Evolutionary conservation across 225 moss, liverwort and hornwort genomes (phyloP).

Genomic region (Lunularia cruciata): DNA sequence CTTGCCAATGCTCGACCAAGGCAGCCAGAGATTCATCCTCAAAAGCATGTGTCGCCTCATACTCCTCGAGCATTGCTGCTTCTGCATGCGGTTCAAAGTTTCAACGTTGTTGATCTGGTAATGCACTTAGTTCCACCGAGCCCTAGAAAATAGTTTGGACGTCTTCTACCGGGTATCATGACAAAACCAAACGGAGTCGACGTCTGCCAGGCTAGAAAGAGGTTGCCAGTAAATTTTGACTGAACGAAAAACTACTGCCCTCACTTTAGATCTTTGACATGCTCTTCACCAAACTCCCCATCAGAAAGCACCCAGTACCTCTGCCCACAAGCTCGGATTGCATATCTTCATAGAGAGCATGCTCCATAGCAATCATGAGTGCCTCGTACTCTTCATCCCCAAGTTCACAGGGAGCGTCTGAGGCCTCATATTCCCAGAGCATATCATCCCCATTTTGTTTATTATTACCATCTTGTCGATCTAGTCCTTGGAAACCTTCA

Average conservation of each 20-base stretch:
- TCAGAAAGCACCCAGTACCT: slow-evolving; percentile 51
- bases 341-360: slow-evolving; percentile 79
- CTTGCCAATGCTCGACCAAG: slow-evolving; percentile 71
- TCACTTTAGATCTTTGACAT: background rate
- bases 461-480: slow-evolving; percentile 23
- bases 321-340: slow-evolving; percentile 64
- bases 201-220: background rate
- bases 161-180: background rate
- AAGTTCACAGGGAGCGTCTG: slow-evolving; percentile 60
- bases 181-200: background rate
- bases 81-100: slow-evolving; percentile 48
- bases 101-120: background rate
- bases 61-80: slow-evolving; percentile 80
- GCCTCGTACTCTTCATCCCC: slow-evolving; percentile 74
- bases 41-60: slow-evolving; percentile 65
- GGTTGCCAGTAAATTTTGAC: too few relatives aligned
- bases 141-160: background rate
- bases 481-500: slow-evolving; percentile 29
- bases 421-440: slow-evolving; percentile 86
- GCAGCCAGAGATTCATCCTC: slow-evolving; percentile 79
- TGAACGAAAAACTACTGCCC: background rate
- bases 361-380: slow-evolving; percentile 92
- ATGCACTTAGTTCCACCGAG: background rate
- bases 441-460: slow-evolving; percentile 56
- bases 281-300: slow-evolving; percentile 4